Conservation (phyloP, 2,329 filamentous ascomycete species). For the Huntiella moniliformis region DNA sequence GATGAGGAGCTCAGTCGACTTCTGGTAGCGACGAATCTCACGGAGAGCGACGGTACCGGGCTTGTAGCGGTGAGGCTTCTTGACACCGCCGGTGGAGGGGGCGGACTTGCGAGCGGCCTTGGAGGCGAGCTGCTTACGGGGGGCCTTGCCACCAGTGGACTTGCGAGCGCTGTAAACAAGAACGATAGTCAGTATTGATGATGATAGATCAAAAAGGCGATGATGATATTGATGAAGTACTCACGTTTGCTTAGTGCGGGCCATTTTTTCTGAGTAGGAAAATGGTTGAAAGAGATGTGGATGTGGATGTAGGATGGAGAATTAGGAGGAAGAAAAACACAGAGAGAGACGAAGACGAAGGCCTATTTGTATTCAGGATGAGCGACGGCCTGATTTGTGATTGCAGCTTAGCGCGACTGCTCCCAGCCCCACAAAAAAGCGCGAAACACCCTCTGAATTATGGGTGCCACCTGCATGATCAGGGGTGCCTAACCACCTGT, state of each 20-base stretch:
- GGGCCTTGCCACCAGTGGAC: slow-evolving; percentile 63
- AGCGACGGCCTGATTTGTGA: slow-evolving; percentile 14
- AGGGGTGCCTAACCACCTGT: background rate
- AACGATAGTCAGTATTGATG: slow-evolving; percentile 17
- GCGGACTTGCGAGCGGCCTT: slow-evolving; percentile 98
- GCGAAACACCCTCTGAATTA: background rate
- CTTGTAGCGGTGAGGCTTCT: slow-evolving; percentile 86
- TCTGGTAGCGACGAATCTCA: slow-evolving; percentile 98
- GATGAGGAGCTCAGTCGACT: slow-evolving; percentile 88
- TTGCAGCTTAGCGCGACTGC: slow-evolving; percentile 6
- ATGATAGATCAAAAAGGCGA: slow-evolving; percentile 25
- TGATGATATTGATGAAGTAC: slow-evolving; percentile 7
- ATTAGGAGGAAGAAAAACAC: slow-evolving; percentile 13
- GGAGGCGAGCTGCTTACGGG: slow-evolving; percentile 93
- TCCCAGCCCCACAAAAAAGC: slow-evolving; percentile 6
- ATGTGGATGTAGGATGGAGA: slow-evolving; percentile 16
- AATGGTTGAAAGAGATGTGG: slow-evolving; percentile 15
- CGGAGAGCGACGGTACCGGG: slow-evolving; percentile 89
- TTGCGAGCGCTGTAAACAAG: slow-evolving; percentile 35
- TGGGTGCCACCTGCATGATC: background rate
- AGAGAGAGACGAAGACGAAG: background rate
- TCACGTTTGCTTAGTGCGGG: slow-evolving; percentile 43
- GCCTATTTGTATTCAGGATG: slow-evolving; percentile 17
- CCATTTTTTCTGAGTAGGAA: slow-evolving; percentile 27
- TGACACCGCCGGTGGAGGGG: slow-evolving; percentile 89